These are phyloP conservation scores for Podaxis sp. DNA, from an alignment of 768 basidiomycete genomes.

Conservation along the genomic window DNA sequence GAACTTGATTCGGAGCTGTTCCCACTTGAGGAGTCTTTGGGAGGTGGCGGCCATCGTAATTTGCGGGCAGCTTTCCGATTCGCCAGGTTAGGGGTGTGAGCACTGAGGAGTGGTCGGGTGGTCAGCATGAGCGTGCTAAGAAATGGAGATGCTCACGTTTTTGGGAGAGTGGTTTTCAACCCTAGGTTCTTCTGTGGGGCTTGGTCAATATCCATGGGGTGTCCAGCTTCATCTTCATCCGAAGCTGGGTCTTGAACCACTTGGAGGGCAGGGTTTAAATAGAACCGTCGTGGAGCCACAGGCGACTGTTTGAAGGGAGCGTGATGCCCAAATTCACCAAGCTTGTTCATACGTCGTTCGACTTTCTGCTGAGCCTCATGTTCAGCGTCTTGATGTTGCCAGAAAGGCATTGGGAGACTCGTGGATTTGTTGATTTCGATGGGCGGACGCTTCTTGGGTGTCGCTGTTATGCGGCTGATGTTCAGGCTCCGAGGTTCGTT, in stretches of 20 bases:
- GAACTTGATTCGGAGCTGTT: not conserved
- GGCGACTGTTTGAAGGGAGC: slow-evolving; percentile 6
- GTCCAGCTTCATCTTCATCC: not conserved
- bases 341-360: slow-evolving; percentile 11
- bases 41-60: not conserved
- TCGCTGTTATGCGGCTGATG: slow-evolving; percentile 8
- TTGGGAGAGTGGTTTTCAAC: not conserved
- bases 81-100: not conserved
- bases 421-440: slow-evolving; percentile 14
- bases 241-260: slow-evolving; percentile 2
- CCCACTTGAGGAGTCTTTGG: not conserved
- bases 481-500: slow-evolving; percentile 11
- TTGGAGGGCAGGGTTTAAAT: slow-evolving; percentile 7
- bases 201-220: slow-evolving; percentile 16
- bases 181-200: not conserved
- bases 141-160: not conserved
- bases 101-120: not conserved
- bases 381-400: slow-evolving; percentile 16
- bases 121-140: not conserved
- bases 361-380: slow-evolving; percentile 11
- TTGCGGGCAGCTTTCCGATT: slow-evolving; percentile 13
- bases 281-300: not conserved
- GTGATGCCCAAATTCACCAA: not conserved
- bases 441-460: slow-evolving; percentile 4
- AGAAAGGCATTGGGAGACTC: not conserved